Evolutionary conservation across 2,329 filamentous ascomycete genomes (phyloP), one percentile per base, ranked within the genome.

Genomic region (Diaporthe sp.): DNA sequence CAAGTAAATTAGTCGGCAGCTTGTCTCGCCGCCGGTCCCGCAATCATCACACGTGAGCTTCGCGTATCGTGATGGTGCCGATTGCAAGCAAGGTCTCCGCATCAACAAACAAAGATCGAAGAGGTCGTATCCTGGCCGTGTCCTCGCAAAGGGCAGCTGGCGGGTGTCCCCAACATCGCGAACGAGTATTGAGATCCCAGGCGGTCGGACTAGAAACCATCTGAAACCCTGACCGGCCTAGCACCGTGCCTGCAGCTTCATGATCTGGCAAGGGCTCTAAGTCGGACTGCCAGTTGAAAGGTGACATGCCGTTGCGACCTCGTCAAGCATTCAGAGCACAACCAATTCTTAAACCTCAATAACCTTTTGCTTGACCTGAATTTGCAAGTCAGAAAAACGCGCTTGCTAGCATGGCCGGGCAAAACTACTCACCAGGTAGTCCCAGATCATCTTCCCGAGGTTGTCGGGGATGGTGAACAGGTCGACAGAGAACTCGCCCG

Each of bases 401-500:
- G 37, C 19, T 44, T 34, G 8, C 25, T 46, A 19, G 19, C 19
- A 17, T 31, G 13, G 7, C 17, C 3, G 25, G 9, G 9, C 28
- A 19, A 28, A n/a, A 12, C 31, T 53, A 83, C 85, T 83, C 83
- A 89, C 89, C 79, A 92, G 82, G 82, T 97, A 97, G 77, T 98
- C 96, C 96, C 96, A 98, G 76, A 99, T 92, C 92, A 95, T 95
- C 85, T 97, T 97, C 82, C 97, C 94, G 51, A 98, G 89, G 39
- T 88, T 86, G 79, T 98, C 97, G 1, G 97, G 96, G 78, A 99
- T 92, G n/a, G 97, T 98, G 87, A 98, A 98, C 75, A 99, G 90
- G 82, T 99, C 97, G 79, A 99, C 96, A 77, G 98, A 97, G 87
- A 99, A 99, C 86, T 99, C 97, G 81, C 97, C 97, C 82, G 96